phyloP scores from a whole-genome alignment of 306 rosid genomes.

The Cucumis cinereus region DNA sequence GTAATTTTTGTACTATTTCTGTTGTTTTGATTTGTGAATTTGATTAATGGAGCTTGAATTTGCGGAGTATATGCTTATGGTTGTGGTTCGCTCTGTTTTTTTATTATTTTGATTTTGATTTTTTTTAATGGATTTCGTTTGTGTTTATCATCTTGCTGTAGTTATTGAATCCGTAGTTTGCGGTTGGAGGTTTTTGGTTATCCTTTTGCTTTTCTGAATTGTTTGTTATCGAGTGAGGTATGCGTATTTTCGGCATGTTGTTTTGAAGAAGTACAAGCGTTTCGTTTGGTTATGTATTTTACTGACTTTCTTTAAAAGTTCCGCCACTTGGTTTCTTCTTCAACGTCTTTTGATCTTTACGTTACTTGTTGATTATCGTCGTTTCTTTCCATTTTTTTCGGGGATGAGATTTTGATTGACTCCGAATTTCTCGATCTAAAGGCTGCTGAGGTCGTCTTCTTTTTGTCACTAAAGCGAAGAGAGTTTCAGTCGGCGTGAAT shows the following conservation, averaged over 20 bases:
- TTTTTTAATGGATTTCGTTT: not conserved
- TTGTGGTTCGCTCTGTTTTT: not conserved
- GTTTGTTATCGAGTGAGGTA: not conserved
- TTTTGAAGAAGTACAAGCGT: not conserved
- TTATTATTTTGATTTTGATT: not conserved
- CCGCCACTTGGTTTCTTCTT: not conserved
- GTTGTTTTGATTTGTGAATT: not conserved
- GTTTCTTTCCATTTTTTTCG: not conserved
- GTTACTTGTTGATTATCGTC: not conserved
- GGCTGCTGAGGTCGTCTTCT: not conserved
- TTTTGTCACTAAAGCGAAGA: not conserved
- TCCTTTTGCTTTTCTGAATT: not conserved
- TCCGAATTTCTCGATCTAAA: slow-evolving; percentile 1
- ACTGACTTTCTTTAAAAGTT: not conserved
- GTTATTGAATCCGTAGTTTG: not conserved
- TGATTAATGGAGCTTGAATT: not conserved
- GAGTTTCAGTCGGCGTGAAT: not conserved
- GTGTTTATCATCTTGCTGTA: not conserved
- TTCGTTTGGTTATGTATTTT: not conserved
- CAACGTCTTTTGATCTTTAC: not conserved
- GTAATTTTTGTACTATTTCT: not conserved
- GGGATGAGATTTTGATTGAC: not conserved
- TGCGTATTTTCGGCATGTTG: not conserved
- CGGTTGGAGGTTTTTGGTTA: not conserved
- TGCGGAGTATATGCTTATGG: not conserved